phyloP scores from a whole-genome alignment of 2,329 filamentous ascomycete species.

The Ascocoryne sarcoides region DNA sequence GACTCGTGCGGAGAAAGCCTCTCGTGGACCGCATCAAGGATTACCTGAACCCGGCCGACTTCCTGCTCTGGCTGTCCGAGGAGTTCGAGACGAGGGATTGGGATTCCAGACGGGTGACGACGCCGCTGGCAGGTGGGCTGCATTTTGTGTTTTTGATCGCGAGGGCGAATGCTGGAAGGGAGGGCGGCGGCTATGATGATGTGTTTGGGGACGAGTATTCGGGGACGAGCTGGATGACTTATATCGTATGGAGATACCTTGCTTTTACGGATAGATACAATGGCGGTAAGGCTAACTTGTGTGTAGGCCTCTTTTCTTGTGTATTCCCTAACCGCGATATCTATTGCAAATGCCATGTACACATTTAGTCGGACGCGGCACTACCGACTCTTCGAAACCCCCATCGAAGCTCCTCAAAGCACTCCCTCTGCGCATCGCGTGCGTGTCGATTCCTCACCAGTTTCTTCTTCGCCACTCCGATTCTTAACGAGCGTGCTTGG shows the following conservation, averaged over 20 bases:
- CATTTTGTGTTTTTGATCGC: slow-evolving; percentile 79
- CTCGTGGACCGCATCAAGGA: slow-evolving; percentile 72
- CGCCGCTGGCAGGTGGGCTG: slow-evolving; percentile 63
- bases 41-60: slow-evolving; percentile 79
- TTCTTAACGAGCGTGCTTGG: slow-evolving; percentile 62
- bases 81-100: slow-evolving; percentile 87
- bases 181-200: slow-evolving; percentile 51
- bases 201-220: slow-evolving; percentile 67
- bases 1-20: slow-evolving; percentile 73
- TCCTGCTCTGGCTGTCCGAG: slow-evolving; percentile 83
- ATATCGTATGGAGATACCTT: slow-evolving; percentile 41
- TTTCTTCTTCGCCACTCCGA: slow-evolving; percentile 67
- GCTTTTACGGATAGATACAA: not conserved
- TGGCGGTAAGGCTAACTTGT: slow-evolving; percentile 6
- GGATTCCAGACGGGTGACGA: slow-evolving; percentile 72
- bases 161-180: slow-evolving; percentile 60
- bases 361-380: slow-evolving; percentile 73
- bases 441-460: slow-evolving; percentile 74
- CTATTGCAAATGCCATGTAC: slow-evolving; percentile 69
- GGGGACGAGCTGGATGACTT: slow-evolving; percentile 54
- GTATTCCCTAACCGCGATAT: slow-evolving; percentile 58
- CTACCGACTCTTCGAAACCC: slow-evolving; percentile 85
- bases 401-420: slow-evolving; percentile 64
- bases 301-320: slow-evolving; percentile 58
- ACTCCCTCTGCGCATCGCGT: slow-evolving; percentile 87